Conservation (phyloP, 495 filamentous ascomycete genomes). For the Talaromyces borbonicus region DNA sequence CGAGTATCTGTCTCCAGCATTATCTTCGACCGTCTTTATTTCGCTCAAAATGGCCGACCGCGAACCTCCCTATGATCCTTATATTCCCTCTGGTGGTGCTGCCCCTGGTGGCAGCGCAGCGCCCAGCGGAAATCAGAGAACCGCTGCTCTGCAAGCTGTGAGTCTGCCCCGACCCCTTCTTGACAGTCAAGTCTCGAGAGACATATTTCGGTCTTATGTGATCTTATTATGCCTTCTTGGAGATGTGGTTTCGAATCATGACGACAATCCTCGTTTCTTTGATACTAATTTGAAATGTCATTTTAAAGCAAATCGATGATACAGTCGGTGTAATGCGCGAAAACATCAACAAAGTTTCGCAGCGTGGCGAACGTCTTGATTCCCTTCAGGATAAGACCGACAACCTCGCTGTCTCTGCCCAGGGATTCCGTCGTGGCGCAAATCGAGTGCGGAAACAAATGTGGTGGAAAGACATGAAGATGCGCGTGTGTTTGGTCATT, state of each 20-base stretch:
- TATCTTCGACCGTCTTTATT: constrained; percentile 11
- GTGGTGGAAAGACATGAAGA: constrained; percentile 99
- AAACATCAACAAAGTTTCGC: constrained; percentile 85
- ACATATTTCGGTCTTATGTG: constrained; percentile 7
- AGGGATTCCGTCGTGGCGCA: constrained; percentile 89
- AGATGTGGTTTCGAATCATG: constrained; percentile 2
- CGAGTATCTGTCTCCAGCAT: constrained; percentile 5
- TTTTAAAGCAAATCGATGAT: constrained; percentile 82
- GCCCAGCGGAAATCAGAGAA: constrained; percentile 55
- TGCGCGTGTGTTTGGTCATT: constrained; percentile 88
- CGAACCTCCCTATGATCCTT: constrained; percentile 81
- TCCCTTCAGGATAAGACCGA: constrained; percentile 92
- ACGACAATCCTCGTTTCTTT: constrained; percentile 1
- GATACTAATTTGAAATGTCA: constrained; percentile 16
- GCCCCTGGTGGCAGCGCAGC: constrained; percentile 40
- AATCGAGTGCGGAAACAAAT: constrained; percentile 93
- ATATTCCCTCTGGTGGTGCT: constrained; percentile 64
- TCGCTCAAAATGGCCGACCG: constrained; percentile 52
- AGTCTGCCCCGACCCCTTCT: constrained; percentile 24
- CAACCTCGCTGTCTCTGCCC: constrained; percentile 78
- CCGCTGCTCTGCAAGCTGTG: constrained; percentile 71
- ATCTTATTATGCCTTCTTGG: no score
- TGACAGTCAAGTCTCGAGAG: background rate
- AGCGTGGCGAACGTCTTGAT: constrained; percentile 86
- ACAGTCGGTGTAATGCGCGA: constrained; percentile 88